Conservation (phyloP, 495 filamentous ascomycete species). For the Tuber magnatum region DNA sequence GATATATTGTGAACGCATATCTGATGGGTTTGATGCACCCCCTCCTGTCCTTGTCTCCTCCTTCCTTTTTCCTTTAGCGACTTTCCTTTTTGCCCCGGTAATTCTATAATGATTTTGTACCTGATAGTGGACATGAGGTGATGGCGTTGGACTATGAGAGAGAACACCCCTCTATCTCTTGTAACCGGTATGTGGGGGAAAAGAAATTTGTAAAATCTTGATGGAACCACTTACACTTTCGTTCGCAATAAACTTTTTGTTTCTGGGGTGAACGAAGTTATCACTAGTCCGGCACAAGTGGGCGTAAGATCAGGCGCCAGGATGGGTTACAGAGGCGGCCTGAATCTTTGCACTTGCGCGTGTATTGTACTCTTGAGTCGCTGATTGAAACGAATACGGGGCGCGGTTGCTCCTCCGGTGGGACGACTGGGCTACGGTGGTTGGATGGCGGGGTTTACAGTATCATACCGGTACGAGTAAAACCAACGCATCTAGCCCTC, state of each 20-base stretch:
- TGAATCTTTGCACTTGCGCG: not conserved
- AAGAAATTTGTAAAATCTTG: not conserved
- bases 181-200: not conserved
- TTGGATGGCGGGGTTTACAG: not conserved
- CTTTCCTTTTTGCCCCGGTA: slow-evolving; percentile 18
- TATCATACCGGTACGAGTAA: not conserved
- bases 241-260: not conserved
- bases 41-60: slow-evolving; percentile 22
- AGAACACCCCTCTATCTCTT: slow-evolving; percentile 13
- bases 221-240: not conserved
- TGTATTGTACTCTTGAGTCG: not conserved
- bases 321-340: not conserved
- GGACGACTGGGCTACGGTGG: not conserved
- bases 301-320: not conserved
- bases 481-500: not conserved
- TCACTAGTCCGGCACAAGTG: not conserved
- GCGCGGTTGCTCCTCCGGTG: not conserved
- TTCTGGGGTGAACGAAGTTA: not conserved
- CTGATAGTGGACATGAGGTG: slow-evolving; percentile 19
- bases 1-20: slow-evolving; percentile 23
- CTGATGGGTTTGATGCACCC: slow-evolving; percentile 17
- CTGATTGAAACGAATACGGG: not conserved
- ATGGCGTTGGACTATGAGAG: slow-evolving; percentile 25
- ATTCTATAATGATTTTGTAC: slow-evolving; percentile 23
- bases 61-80: slow-evolving; percentile 20